Percentiles rank a stretch among this genome's conserved stretches.
Conservation (phyloP, 257 asterid genomes). For the Thymus mandschuricus region DNA sequence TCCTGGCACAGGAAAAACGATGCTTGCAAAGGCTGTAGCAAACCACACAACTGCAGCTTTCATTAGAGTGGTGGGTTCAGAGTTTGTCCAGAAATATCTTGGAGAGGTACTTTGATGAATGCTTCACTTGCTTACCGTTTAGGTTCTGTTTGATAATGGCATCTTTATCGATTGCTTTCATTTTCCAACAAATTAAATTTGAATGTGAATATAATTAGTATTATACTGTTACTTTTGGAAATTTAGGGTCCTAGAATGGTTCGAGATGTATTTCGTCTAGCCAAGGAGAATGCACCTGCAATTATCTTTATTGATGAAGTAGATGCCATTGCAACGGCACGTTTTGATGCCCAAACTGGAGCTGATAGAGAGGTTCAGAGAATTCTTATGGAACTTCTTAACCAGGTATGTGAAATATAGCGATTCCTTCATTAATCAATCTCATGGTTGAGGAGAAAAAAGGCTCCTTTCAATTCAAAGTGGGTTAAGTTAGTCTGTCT, state of each 20-base stretch:
- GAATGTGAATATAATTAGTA: background rate
- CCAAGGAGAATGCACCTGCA: slow-evolving; percentile 82
- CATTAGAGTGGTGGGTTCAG: slow-evolving; percentile 68
- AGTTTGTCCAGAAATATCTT: slow-evolving; percentile 78
- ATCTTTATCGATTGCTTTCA: slow-evolving; percentile 1
- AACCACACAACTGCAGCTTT: slow-evolving; percentile 71
- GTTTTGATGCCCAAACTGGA: slow-evolving; percentile 86
- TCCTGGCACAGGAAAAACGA: slow-evolving; percentile 79
- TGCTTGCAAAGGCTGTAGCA: slow-evolving; percentile 83
- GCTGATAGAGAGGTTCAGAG: slow-evolving; percentile 89
- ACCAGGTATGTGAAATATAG: slow-evolving; percentile 48
- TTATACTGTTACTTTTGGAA: slow-evolving; percentile 19
- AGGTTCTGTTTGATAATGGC: slow-evolving; percentile 27
- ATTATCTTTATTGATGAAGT: slow-evolving; percentile 80
- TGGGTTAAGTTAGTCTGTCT: background rate
- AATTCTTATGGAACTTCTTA: slow-evolving; percentile 69
- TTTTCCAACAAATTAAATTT: background rate
- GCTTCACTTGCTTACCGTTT: background rate
- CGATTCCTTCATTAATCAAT: background rate
- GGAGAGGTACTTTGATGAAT: slow-evolving; percentile 59
- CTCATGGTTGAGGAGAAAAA: background rate
- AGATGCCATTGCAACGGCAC: slow-evolving; percentile 82
- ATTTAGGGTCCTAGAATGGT: slow-evolving; percentile 73
- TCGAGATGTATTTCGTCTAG: slow-evolving; percentile 78
- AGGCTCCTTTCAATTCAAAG: background rate